Conservation (phyloP, 139 green algal genomes). For the Tetradesmus obliquus region DNA sequence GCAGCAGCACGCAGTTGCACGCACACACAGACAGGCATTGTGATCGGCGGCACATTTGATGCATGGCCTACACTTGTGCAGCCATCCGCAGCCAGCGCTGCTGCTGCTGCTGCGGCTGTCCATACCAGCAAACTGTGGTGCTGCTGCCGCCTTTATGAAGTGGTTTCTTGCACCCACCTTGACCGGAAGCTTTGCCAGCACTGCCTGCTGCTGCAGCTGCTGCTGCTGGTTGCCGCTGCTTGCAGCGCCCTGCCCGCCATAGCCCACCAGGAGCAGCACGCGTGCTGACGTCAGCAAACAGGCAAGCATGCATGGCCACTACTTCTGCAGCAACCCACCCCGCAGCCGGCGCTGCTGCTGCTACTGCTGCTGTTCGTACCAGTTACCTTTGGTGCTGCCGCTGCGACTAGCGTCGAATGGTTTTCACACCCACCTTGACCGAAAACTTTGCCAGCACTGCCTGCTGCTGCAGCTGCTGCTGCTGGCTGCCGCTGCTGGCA, state of each 20-base stretch:
- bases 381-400: too few relatives aligned
- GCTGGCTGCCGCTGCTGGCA: not conserved
- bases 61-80: not conserved
- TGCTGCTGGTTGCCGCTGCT: not conserved
- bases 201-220: slow-evolving; percentile 3
- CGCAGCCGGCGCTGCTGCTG: not conserved
- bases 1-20: not conserved
- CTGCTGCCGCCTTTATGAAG: too few relatives aligned
- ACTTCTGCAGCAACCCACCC: not conserved
- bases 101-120: not conserved
- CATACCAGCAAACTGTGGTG: too few relatives aligned
- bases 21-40: not conserved
- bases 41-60: too few relatives aligned
- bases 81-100: not conserved
- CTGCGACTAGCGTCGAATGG: too few relatives aligned
- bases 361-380: not conserved
- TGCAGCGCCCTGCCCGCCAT: too few relatives aligned
- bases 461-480: slow-evolving; percentile 14
- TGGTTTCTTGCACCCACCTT: not conserved
- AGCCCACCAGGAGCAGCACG: too few relatives aligned
- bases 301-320: not conserved
- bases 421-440: not conserved
- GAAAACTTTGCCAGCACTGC: not conserved
- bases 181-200: not conserved
- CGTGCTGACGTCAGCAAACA: too few relatives aligned